Conservation (phyloP, 768 basidiomycete species). For the Plicaturopsis crispa region DNA sequence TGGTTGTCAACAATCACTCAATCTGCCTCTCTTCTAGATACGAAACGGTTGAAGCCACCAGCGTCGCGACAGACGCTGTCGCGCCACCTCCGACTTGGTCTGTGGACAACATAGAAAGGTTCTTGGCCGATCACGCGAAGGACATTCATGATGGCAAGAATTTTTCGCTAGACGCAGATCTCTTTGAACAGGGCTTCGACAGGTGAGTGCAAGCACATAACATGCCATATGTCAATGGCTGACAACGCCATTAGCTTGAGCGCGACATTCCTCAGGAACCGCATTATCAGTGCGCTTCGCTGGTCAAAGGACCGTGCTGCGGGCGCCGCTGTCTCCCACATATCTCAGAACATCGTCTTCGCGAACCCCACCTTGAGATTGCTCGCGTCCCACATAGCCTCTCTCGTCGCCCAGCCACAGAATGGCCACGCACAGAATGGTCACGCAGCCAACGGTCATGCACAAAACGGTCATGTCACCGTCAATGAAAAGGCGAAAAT, state of each 20-base stretch:
- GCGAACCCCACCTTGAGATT: constrained; percentile 27
- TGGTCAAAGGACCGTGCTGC: constrained; percentile 9
- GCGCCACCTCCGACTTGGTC: constrained; percentile 13
- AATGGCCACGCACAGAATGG: too few species aligned
- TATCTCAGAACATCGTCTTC: constrained; percentile 35
- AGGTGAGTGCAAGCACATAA: not conserved
- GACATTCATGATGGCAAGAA: constrained; percentile 8
- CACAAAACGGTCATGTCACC: not conserved
- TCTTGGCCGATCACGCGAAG: constrained; percentile 14
- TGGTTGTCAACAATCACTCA: too few species aligned
- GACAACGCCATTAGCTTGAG: constrained; percentile 19
- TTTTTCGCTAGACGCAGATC: constrained; percentile 10
- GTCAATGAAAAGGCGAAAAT: constrained; percentile 10
- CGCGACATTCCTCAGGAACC: constrained; percentile 29
- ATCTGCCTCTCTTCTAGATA: too few species aligned
- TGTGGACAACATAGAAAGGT: constrained; percentile 8
- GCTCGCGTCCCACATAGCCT: constrained; percentile 21
- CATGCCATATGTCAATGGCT: not conserved
- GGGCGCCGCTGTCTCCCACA: constrained; percentile 5
- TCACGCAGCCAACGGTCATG: too few species aligned
- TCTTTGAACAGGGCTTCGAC: constrained; percentile 29
- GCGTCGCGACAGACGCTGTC: constrained; percentile 8
- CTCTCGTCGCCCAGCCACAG: constrained; percentile 11
- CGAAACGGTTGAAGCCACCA: constrained; percentile 13
- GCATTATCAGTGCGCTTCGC: constrained; percentile 25